Evolutionary conservation across 1,139 yeast genomes (phyloP).

Genomic region (Wickerhamomyces sp.): DNA sequence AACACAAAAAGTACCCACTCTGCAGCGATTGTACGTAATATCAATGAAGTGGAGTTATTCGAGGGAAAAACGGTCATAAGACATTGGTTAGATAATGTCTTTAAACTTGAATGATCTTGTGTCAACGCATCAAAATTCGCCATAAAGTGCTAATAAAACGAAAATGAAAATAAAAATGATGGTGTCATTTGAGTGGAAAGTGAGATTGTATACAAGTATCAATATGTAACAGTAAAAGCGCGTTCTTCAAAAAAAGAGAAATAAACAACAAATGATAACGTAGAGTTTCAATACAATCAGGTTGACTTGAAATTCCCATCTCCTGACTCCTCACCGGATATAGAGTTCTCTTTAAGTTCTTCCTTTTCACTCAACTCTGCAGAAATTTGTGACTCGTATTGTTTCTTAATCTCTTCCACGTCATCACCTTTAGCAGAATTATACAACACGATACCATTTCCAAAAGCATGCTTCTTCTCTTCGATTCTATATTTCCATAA

Average conservation of each 20-base stretch:
- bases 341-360: not conserved
- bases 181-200: too few relatives aligned
- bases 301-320: too few relatives aligned
- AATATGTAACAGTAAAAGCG: too few relatives aligned
- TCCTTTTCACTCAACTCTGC: not conserved
- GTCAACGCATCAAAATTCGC: not conserved
- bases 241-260: not conserved
- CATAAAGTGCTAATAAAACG: too few relatives aligned
- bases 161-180: too few relatives aligned
- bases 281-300: not conserved
- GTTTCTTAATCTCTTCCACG: conserved; percentile 1
- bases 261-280: not conserved
- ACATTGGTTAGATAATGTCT: conserved; percentile 53
- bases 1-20: conserved; percentile 70
- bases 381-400: not conserved
- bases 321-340: not conserved
- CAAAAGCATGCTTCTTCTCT: conserved; percentile 47
- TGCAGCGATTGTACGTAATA: conserved; percentile 67
- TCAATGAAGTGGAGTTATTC: conserved; percentile 30
- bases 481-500: conserved; percentile 54
- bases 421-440: conserved; percentile 24
- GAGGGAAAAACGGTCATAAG: conserved; percentile 67
- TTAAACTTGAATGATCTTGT: conserved; percentile 12
- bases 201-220: too few relatives aligned
- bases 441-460: conserved; percentile 44